Conservation (phyloP, 345 rosid genomes). For the Ceriops decandra region DNA sequence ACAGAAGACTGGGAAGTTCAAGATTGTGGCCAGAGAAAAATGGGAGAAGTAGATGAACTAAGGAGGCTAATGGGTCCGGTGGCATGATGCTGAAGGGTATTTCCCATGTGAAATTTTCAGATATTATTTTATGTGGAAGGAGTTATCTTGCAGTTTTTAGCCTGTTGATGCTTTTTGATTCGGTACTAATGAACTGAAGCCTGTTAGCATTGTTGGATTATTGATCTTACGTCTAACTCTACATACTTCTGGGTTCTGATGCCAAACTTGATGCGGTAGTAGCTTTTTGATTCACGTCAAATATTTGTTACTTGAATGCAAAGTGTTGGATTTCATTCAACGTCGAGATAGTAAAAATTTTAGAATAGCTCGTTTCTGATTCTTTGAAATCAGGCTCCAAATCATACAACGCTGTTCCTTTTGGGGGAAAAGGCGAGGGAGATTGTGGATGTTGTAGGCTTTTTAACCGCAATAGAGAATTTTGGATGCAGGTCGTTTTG, state of each 20-base stretch:
- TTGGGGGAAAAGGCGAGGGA: too few relatives aligned
- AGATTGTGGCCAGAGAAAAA: slow-evolving; percentile 78
- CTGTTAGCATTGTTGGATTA: neutral
- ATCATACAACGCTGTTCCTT: too few relatives aligned
- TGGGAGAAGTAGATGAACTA: slow-evolving; percentile 27
- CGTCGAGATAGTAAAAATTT: neutral
- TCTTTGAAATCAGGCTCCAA: neutral
- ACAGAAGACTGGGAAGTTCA: slow-evolving; percentile 87
- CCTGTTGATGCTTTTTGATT: neutral
- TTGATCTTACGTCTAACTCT: too few relatives aligned
- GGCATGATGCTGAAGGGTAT: slow-evolving; percentile 1
- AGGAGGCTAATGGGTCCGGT: neutral
- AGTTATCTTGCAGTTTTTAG: neutral
- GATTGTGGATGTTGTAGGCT: neutral
- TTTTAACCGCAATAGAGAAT: neutral
- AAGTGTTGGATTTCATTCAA: neutral
- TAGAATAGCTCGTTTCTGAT: neutral
- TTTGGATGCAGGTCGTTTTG: too few relatives aligned
- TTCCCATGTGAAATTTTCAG: neutral
- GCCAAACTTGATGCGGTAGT: neutral
- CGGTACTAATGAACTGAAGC: neutral
- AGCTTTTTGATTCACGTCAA: neutral
- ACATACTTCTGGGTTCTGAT: too few relatives aligned
- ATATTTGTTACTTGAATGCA: neutral
- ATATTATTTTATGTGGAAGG: neutral